A percentile compares a stretch with the other conserved stretches of the same genome.
Conservation (phyloP, 2,329 filamentous ascomycete species). For the Botryosphaeria dothidea region DNA sequence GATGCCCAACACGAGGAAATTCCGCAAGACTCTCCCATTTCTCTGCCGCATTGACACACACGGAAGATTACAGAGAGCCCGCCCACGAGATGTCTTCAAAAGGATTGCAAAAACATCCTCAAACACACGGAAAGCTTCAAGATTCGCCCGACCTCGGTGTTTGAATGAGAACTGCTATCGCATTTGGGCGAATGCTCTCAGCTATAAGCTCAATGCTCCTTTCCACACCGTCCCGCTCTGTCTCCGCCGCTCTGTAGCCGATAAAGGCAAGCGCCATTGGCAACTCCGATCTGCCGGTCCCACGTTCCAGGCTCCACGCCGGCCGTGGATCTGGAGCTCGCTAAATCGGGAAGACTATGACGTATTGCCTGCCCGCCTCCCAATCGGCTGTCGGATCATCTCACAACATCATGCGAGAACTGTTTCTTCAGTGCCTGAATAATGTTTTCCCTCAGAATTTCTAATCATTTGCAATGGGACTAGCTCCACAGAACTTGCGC, state of each 20-base stretch:
- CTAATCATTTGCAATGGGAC: background rate
- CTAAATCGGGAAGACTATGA: background rate
- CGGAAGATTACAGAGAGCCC: too few relatives aligned
- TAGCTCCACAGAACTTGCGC: background rate
- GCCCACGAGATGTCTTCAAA: too few relatives aligned
- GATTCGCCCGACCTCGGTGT: too few relatives aligned
- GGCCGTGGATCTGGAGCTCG: background rate
- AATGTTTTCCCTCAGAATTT: background rate
- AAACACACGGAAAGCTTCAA: too few relatives aligned
- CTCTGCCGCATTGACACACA: too few relatives aligned
- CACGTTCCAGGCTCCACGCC: background rate
- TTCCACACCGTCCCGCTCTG: background rate
- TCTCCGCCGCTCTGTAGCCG: background rate
- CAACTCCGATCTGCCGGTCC: background rate
- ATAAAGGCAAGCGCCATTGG: background rate
- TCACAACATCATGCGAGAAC: background rate
- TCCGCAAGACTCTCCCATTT: too few relatives aligned
- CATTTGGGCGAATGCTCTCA: too few relatives aligned
- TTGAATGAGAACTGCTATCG: too few relatives aligned
- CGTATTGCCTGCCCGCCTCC: background rate
- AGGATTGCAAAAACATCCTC: too few relatives aligned
- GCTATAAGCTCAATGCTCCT: too few relatives aligned
- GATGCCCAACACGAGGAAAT: too few relatives aligned
- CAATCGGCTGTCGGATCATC: background rate
- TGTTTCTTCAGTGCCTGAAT: background rate